Evolutionary conservation across 2,329 filamentous ascomycete species (phyloP).

Genomic region (Cordyceps pruinosa): DNA sequence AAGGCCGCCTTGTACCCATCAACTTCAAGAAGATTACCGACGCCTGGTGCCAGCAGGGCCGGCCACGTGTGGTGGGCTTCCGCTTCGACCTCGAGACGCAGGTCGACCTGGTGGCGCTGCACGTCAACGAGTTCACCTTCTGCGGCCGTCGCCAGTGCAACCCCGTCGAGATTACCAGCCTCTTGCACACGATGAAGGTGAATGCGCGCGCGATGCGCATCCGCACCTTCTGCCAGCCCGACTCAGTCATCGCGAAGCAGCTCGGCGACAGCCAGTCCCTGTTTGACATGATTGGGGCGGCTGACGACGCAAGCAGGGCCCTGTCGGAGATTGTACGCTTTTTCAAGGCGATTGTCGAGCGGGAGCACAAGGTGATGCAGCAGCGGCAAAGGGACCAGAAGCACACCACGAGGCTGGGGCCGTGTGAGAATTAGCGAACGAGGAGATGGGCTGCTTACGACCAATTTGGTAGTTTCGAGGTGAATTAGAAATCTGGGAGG

Average conservation of each 20-base stretch:
- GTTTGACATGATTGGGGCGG: conserved; percentile 41
- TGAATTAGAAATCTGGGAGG: background rate
- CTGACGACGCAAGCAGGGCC: conserved; percentile 36
- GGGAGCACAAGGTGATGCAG: conserved; percentile 30
- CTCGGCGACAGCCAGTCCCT: conserved; percentile 46
- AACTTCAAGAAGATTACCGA: conserved; percentile 47
- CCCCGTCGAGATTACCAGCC: conserved; percentile 35
- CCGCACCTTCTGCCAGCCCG: conserved; percentile 51
- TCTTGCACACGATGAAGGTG: conserved; percentile 45
- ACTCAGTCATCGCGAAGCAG: conserved; percentile 52
- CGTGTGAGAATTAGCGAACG: background rate
- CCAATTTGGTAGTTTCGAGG: background rate
- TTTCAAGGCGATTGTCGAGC: conserved; percentile 46
- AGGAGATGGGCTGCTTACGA: background rate
- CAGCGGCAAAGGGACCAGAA: conserved; percentile 17
- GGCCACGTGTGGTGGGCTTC: conserved; percentile 49
- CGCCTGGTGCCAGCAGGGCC: conserved; percentile 44
- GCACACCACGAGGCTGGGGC: background rate
- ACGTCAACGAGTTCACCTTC: conserved; percentile 48
- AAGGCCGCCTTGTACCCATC: conserved; percentile 45
- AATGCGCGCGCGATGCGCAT: conserved; percentile 47
- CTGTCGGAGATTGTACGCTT: conserved; percentile 46
- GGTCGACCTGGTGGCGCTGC: conserved; percentile 45
- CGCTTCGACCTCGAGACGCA: conserved; percentile 55
- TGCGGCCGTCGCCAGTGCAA: conserved; percentile 41